phyloP scores from a whole-genome alignment of 2,329 filamentous ascomycete species.

The Hypomyces perniciosus region DNA sequence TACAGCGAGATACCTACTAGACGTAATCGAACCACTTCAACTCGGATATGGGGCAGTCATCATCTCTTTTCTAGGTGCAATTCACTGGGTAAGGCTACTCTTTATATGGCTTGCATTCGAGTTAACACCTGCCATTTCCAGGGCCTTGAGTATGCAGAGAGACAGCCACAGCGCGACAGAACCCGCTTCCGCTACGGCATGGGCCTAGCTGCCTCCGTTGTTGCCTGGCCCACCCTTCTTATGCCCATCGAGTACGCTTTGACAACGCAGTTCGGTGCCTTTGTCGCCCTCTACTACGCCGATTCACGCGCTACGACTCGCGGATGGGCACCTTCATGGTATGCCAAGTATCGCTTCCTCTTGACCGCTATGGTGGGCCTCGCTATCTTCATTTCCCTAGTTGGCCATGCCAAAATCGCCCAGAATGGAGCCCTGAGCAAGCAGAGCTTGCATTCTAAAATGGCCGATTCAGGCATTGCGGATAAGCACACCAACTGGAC shows the following conservation, averaged over 20 bases:
- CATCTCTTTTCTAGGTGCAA: conserved; percentile 86
- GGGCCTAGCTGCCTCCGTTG: conserved; percentile 69
- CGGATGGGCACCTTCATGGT: conserved; percentile 83
- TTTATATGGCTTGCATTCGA: neutral
- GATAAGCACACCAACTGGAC: conserved; percentile 39
- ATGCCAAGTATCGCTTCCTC: conserved; percentile 83
- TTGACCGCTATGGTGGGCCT: conserved; percentile 83
- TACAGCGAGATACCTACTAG: conserved; percentile 64
- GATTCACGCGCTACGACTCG: conserved; percentile 66
- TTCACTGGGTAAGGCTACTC: conserved; percentile 63
- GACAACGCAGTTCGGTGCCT: conserved; percentile 78
- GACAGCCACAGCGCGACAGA: conserved; percentile 51
- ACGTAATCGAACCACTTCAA: conserved; percentile 77
- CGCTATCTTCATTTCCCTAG: conserved; percentile 72
- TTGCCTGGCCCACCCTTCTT: conserved; percentile 86
- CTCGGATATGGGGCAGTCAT: conserved; percentile 89
- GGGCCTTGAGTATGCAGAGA: conserved; percentile 76
- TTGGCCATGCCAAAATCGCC: conserved; percentile 74
- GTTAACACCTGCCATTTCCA: conserved; percentile 9
- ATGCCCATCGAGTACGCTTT: conserved; percentile 80
- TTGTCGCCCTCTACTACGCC: conserved; percentile 79
- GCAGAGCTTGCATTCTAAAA: conserved; percentile 31
- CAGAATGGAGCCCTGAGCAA: conserved; percentile 24
- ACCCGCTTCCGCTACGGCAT: conserved; percentile 78
- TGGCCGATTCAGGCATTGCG: conserved; percentile 29